A percentile compares a stretch with the other conserved stretches of the same genome.
Conservation (phyloP, 106 monocot genomes). For the Dendrobium catenatum region DNA sequence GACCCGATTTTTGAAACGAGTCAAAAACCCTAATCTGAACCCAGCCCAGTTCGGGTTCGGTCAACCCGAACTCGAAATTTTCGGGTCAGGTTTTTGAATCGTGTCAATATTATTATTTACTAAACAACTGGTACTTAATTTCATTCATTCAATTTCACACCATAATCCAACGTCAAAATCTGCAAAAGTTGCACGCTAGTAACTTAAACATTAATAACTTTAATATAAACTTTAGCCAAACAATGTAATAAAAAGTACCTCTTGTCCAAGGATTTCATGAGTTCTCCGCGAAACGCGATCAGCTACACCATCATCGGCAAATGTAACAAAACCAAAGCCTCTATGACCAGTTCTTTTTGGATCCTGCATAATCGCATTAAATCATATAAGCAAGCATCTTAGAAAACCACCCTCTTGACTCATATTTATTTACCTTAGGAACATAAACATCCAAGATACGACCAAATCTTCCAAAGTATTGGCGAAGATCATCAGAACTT, state of each 20-base stretch:
- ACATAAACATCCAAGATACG: conserved; percentile 86
- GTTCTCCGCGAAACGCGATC: conserved; percentile 86
- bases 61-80: too few relatives aligned
- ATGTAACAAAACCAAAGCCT: conserved; percentile 98
- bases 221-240: not conserved
- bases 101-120: not conserved
- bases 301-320: conserved; percentile 97
- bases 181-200: too few relatives aligned
- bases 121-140: not conserved
- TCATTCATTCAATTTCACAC: not conserved
- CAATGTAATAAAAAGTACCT: conserved; percentile 38
- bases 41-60: too few relatives aligned
- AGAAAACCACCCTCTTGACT: not conserved
- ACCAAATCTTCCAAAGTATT: conserved; percentile 93
- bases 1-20: too few relatives aligned
- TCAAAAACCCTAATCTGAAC: too few relatives aligned
- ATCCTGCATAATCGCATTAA: conserved; percentile 40
- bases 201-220: not conserved
- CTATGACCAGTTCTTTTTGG: conserved; percentile 90
- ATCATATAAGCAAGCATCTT: not conserved
- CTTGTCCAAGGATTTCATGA: conserved; percentile 96
- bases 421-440: conserved; percentile 58
- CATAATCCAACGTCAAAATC: not conserved
- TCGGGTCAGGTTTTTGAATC: too few relatives aligned
- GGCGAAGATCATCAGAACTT: conserved; percentile 70